These are phyloP conservation scores for Penicillium macrosclerotiorum DNA, from an alignment of 495 filamentous ascomycete genomes.

Conservation along the genomic window DNA sequence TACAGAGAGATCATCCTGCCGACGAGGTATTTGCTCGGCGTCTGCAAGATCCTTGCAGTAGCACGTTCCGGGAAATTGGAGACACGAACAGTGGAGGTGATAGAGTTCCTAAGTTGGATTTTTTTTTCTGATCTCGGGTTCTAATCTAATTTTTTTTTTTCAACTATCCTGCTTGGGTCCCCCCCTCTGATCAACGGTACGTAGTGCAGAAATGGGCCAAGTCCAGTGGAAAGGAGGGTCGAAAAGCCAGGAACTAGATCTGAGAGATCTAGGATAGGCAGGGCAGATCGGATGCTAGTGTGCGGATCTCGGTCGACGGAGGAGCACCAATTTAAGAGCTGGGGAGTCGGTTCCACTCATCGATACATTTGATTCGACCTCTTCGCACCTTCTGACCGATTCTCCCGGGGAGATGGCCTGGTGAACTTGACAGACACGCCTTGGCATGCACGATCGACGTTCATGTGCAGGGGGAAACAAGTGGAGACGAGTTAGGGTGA, in stretches of 20 bases:
- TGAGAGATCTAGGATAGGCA: conserved; percentile 18
- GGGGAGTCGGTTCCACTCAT: conserved; percentile 12
- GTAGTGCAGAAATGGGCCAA: background rate
- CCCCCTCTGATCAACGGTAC: conserved; percentile 8
- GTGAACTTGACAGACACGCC: conserved; percentile 9
- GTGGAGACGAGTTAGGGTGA: background rate
- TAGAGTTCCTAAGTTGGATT: background rate
- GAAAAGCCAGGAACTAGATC: conserved; percentile 14
- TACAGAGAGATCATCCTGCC: conserved; percentile 14
- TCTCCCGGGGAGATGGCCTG: conserved; percentile 1
- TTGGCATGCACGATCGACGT: conserved; percentile 25
- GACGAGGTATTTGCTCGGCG: conserved; percentile 7
- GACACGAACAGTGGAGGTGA: conserved; percentile 10
- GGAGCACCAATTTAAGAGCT: background rate
- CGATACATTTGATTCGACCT: conserved; percentile 10
- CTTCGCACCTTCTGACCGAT: conserved; percentile 5
- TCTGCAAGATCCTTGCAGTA: conserved; percentile 26
- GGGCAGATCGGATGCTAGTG: conserved; percentile 24
- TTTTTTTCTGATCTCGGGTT: background rate
- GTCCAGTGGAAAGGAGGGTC: background rate
- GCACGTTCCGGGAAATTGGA: conserved; percentile 22
- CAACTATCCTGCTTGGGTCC: no score
- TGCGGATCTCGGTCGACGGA: conserved; percentile 18
- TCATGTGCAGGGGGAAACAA: conserved; percentile 15
- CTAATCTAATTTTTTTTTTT: no score